Evolutionary conservation across 2,329 filamentous ascomycete species (phyloP).

Genomic region (Lecanicillium sp.): DNA sequence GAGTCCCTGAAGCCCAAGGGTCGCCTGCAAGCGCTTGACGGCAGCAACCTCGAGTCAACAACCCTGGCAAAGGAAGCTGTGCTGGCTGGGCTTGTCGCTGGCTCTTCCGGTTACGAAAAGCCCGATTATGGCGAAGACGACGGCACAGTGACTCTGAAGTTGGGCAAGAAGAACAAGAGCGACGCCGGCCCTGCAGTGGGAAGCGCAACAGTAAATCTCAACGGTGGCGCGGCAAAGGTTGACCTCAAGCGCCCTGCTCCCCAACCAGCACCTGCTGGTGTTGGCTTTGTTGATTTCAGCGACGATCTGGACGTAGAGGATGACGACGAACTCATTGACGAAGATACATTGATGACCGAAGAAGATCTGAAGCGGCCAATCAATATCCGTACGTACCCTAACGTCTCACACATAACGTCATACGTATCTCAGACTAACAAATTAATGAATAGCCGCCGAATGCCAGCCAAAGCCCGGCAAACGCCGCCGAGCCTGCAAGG

Average conservation of each 20-base stretch:
- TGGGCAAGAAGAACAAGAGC: conserved; percentile 27
- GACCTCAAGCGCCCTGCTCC: conserved; percentile 27
- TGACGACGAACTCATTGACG: conserved; percentile 85
- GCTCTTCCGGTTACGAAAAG: conserved; percentile 62
- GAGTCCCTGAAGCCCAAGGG: conserved; percentile 62
- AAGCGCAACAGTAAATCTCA: conserved; percentile 31
- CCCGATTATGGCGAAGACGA: conserved; percentile 47
- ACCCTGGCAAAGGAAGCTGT: conserved; percentile 69
- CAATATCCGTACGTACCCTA: conserved; percentile 61
- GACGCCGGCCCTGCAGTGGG: conserved; percentile 13
- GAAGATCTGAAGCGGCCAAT: conserved; percentile 74
- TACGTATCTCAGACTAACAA: conserved; percentile 17
- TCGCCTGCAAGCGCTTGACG: conserved; percentile 60
- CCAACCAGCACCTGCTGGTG: conserved; percentile 41
- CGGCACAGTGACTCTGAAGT: conserved; percentile 45
- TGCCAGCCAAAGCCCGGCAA: conserved; percentile 84
- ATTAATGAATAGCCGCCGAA: conserved; percentile 53
- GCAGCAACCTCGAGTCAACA: conserved; percentile 37
- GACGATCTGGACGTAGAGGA: conserved; percentile 71
- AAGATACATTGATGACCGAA: conserved; percentile 77
- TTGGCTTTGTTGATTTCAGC: conserved; percentile 61
- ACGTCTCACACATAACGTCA: neutral
- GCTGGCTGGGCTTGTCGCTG: conserved; percentile 66
- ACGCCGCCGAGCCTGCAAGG: conserved; percentile 89
- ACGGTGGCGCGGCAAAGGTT: conserved; percentile 26